Percentiles rank a stretch among this genome's conserved stretches.
phyloP scores from a whole-genome alignment of 139 green algal genomes.

The Eudorina sp. region DNA sequence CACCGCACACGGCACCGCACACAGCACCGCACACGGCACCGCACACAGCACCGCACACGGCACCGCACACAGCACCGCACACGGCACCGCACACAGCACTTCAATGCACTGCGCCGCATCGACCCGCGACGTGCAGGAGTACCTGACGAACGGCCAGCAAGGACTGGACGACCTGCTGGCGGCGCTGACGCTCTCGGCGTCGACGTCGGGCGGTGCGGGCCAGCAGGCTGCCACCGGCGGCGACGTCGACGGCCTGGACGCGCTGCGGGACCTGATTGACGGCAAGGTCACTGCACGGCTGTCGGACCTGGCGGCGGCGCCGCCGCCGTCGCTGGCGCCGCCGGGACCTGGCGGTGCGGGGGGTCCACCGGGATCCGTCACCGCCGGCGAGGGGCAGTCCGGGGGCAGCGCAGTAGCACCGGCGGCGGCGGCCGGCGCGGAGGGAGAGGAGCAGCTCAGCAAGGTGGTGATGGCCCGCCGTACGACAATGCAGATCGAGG shows the following conservation, averaged over 20 bases:
- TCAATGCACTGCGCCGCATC: too few relatives aligned
- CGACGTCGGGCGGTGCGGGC: not conserved
- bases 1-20: too few relatives aligned
- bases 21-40: too few relatives aligned
- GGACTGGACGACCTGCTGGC: constrained; percentile 81
- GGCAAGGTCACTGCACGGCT: not conserved
- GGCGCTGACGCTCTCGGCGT: constrained; percentile 51
- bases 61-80: too few relatives aligned
- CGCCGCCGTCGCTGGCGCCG: not conserved
- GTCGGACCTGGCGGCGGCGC: not conserved
- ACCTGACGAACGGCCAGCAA: constrained; percentile 76
- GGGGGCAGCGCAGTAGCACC: not conserved
- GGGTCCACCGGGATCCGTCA: too few relatives aligned
- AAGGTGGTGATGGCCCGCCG: constrained; percentile 90
- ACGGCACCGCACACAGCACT: too few relatives aligned
- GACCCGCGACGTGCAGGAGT: constrained; percentile 78
- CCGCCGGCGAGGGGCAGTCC: not conserved
- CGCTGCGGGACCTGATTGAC: constrained; percentile 43
- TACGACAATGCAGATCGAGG: constrained; percentile 62
- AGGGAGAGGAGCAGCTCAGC: constrained; percentile 58
- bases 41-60: too few relatives aligned
- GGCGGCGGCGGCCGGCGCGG: not conserved
- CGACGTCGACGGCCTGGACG: constrained; percentile 33
- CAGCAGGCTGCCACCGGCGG: not conserved
- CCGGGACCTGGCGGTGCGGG: not conserved